Evolutionary conservation across 2,329 filamentous ascomycete genomes (phyloP).

Genomic region (Penicillium griseofulvum): DNA sequence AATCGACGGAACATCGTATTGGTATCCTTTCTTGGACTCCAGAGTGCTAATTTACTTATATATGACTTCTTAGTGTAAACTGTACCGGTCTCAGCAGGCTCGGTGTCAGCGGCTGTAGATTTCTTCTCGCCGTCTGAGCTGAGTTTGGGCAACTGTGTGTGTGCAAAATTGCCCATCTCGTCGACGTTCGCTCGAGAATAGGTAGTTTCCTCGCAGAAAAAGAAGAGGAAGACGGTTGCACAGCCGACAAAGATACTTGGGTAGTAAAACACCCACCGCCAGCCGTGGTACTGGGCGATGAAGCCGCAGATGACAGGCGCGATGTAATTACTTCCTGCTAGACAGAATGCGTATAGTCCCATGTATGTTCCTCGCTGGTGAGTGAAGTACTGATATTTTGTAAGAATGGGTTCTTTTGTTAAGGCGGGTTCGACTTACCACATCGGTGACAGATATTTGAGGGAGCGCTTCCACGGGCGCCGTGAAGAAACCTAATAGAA

Average conservation of each 20-base stretch:
- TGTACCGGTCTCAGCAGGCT: neutral
- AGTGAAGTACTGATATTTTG: conserved; percentile 38
- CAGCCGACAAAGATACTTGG: conserved; percentile 50
- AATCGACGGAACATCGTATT: conserved; percentile 36
- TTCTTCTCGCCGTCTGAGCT: conserved; percentile 24
- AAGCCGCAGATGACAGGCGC: conserved; percentile 50
- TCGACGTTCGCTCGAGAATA: conserved; percentile 36
- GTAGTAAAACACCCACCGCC: conserved; percentile 52
- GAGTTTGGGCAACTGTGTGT: neutral
- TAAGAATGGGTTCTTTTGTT: neutral
- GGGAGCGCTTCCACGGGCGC: conserved; percentile 45
- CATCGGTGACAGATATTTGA: conserved; percentile 42
- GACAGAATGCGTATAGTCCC: conserved; percentile 40
- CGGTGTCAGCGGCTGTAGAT: neutral
- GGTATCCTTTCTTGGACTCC: conserved; percentile 25
- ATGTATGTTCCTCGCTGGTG: conserved; percentile 44
- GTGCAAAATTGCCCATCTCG: conserved; percentile 3
- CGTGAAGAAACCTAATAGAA: conserved; percentile 40
- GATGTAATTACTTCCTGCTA: conserved; percentile 45
- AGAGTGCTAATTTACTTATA: conserved; percentile 32
- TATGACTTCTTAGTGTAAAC: conserved; percentile 27
- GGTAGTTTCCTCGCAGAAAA: conserved; percentile 58
- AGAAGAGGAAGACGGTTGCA: conserved; percentile 50
- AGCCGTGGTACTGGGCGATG: conserved; percentile 47
- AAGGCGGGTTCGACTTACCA: conserved; percentile 28